Base-by-base conservation (phyloP, 140 eudicot genomes). In the Stevia rebaudiana region DNA sequence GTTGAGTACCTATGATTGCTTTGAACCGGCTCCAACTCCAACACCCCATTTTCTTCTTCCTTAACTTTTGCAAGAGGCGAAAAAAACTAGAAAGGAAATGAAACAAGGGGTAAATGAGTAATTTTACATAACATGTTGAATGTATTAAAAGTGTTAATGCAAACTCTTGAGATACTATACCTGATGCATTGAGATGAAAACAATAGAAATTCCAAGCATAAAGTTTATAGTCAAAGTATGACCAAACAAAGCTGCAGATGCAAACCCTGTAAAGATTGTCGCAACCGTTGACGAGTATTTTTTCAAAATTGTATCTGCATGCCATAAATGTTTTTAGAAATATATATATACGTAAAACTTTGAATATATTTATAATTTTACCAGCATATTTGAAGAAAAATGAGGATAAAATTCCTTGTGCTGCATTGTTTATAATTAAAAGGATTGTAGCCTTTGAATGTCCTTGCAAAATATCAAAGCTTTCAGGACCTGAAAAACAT, bases 331-430 rank as follows among this genome's bases (percentile, higher is more conserved):
- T 61, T 47, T 36, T 70, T 51, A 42, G 12, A 69, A 35, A n/a
- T 30, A 13, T 54, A 54, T 54, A 21, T 13, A 54, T 25, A 61
- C 8, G 52, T 7, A 13, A 51, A 57, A 12, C 47, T n/a, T 46
- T 8, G 15, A 73, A 18, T 31, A 63, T 41, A 16, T 46, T 19
- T 39, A 57, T 19, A 43, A 46, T 66, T 78, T 80, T 70, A 83
- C 99, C 99, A 36, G 99, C 99, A 83, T 94, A 94, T 82, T 94
- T 94, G 87, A 88, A 94, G 99, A 94, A 94, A 88, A 94, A 94
- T 4, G 99, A 94, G 59, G 99, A 94, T 55, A 94, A 65, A 67
- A 94, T 94, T 73, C 99, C 99, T 74, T 94, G 99, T 2, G 94
- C 99, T 31, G 99, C 99, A 68, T 94, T 94, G 78, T 94, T 94